These are phyloP conservation scores for Phoma herbarum DNA, from an alignment of 2,329 filamentous ascomycete genomes.

Conservation along the genomic window DNA sequence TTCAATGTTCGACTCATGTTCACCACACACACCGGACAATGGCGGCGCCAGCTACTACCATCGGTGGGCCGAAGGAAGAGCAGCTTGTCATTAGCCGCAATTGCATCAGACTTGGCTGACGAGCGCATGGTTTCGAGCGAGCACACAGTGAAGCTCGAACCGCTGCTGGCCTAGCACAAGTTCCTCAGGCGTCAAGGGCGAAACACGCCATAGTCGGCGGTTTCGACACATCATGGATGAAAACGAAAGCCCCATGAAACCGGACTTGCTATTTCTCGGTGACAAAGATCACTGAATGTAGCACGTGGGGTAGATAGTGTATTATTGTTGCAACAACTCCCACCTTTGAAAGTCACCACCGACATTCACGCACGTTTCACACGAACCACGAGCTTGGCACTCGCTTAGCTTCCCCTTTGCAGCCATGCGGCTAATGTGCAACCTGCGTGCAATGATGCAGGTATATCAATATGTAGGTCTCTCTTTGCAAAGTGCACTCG, in stretches of 20 bases:
- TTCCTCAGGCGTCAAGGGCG: slow-evolving; percentile 21
- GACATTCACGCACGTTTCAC: slow-evolving; percentile 28
- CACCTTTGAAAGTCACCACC: slow-evolving; percentile 16
- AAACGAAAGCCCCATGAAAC: slow-evolving; percentile 20
- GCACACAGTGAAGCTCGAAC: slow-evolving; percentile 23
- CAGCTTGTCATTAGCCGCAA: slow-evolving; percentile 15
- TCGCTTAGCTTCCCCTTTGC: slow-evolving; percentile 33
- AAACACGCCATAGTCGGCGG: slow-evolving; percentile 23
- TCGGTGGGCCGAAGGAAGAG: slow-evolving; percentile 20
- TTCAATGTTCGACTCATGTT: slow-evolving; percentile 19
- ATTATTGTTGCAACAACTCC: neutral
- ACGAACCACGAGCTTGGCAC: slow-evolving; percentile 27
- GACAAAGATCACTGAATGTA: neutral
- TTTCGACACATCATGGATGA: slow-evolving; percentile 17
- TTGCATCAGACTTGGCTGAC: slow-evolving; percentile 42
- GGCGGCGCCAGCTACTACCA: slow-evolving; percentile 15
- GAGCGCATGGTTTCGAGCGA: slow-evolving; percentile 30
- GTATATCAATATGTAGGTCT: neutral
- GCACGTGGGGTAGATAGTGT: neutral
- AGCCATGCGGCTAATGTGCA: slow-evolving; percentile 3
- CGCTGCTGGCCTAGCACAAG: slow-evolving; percentile 21
- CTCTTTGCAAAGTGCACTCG: neutral
- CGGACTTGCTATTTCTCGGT: neutral
- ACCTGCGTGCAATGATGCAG: neutral
- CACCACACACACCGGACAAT: slow-evolving; percentile 21